phyloP scores from a whole-genome alignment of 441 rosid species.

The Gossypium davidsonii region DNA sequence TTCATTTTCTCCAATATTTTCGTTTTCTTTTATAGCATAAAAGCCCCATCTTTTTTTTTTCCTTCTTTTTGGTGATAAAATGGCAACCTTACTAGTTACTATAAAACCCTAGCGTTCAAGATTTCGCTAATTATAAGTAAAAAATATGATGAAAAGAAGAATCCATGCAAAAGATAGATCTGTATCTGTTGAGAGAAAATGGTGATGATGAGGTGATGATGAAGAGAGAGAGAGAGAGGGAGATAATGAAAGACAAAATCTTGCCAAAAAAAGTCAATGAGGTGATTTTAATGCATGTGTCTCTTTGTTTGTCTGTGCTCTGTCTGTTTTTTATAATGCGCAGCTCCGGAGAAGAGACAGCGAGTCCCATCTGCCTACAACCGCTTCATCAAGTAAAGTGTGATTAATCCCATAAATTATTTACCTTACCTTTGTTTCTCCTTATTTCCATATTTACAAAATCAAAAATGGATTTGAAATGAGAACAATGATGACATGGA shows the following conservation, averaged over 20 bases:
- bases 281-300: slow-evolving; percentile 42
- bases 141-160: slow-evolving; percentile 30
- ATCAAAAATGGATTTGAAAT: not conserved
- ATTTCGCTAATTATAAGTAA: not conserved
- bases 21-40: not conserved
- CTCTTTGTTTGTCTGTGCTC: slow-evolving; percentile 37
- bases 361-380: slow-evolving; percentile 99
- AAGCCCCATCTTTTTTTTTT: not conserved
- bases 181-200: slow-evolving; percentile 11
- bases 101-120: not conserved
- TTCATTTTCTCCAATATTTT: not conserved
- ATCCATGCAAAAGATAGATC: slow-evolving; percentile 26
- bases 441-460: not conserved
- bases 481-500: not conserved
- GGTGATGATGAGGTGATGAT: slow-evolving; percentile 27
- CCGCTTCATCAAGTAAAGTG: slow-evolving; percentile 93
- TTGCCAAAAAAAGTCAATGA: slow-evolving; percentile 30
- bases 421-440: not conserved
- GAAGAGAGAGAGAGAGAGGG: slow-evolving; percentile 28
- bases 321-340: slow-evolving; percentile 32
- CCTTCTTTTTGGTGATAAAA: not conserved
- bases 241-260: not conserved
- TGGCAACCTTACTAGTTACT: not conserved
- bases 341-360: slow-evolving; percentile 99
- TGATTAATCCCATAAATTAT: not conserved